A percentile compares a stretch with the other conserved stretches of the same genome.
These are phyloP conservation scores for Echites panduratus DNA, from an alignment of 257 asterid genomes.

Conservation along the genomic window DNA sequence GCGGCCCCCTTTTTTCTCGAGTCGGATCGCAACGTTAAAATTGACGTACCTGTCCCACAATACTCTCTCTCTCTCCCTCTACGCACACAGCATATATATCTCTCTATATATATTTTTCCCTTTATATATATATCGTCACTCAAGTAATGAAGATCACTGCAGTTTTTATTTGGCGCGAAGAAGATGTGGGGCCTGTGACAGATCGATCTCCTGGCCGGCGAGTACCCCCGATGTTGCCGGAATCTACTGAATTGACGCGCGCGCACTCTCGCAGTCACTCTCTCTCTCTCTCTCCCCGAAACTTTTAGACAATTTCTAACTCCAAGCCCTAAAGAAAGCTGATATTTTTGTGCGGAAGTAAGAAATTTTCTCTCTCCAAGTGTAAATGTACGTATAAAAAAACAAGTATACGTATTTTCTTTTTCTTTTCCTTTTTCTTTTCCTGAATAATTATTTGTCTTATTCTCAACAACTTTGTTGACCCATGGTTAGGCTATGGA, in stretches of 20 bases:
- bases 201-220: slow-evolving; percentile 64
- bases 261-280: slow-evolving; percentile 5
- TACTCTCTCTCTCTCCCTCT: slow-evolving; percentile 8
- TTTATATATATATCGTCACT: background rate
- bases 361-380: background rate
- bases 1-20: slow-evolving; percentile 18
- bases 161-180: slow-evolving; percentile 33
- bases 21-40: slow-evolving; percentile 46
- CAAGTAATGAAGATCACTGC: slow-evolving; percentile 1
- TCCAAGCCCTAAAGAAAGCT: background rate
- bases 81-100: slow-evolving; percentile 8
- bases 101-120: background rate
- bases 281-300: slow-evolving; percentile 4
- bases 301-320: slow-evolving; percentile 2
- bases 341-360: background rate
- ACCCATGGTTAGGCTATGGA: background rate
- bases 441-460: background rate
- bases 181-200: slow-evolving; percentile 35
- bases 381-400: background rate
- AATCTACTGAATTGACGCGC: slow-evolving; percentile 27
- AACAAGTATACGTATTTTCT: background rate
- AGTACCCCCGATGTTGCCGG: slow-evolving; percentile 57
- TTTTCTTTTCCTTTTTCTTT: background rate
- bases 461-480: slow-evolving; percentile 2
- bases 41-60: slow-evolving; percentile 43